A percentile compares a stretch with the other conserved stretches of the same genome.
These are phyloP conservation scores for Spencermartinsiella ligniputridi DNA, from an alignment of 1,139 yeast genomes.

Conservation along the genomic window DNA sequence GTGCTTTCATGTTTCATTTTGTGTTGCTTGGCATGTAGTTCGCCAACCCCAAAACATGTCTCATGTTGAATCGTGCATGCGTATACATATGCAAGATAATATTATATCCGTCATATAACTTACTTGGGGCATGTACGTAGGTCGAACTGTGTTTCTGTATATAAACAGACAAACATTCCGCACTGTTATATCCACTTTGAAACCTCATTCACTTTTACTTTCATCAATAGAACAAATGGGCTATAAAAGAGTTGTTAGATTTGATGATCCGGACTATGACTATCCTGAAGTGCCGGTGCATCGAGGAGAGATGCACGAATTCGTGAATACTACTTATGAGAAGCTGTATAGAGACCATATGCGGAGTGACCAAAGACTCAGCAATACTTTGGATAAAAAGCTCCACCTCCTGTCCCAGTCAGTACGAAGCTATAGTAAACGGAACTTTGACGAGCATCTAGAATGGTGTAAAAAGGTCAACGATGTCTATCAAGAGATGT, in stretches of 20 bases:
- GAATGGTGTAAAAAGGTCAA: constrained; percentile 1
- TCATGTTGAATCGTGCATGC: no score
- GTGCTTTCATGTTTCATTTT: no score
- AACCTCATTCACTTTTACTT: not conserved
- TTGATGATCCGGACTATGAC: constrained; percentile 1
- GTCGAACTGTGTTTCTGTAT: no score
- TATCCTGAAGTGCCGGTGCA: not conserved
- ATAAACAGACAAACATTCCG: no score
- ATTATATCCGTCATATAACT: no score
- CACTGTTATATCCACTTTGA: no score
- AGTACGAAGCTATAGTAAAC: constrained; percentile 18
- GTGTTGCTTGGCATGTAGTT: no score
- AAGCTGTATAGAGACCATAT: not conserved
- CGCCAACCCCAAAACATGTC: no score
- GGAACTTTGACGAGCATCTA: constrained; percentile 16
- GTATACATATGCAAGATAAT: no score
- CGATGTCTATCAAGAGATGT: constrained; percentile 1
- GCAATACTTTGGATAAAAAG: not conserved
- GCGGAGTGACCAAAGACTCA: not conserved
- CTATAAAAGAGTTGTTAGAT: not conserved
- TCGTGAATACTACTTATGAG: not conserved
- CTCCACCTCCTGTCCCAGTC: not conserved
- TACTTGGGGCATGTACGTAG: no score
- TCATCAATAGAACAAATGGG: not conserved
- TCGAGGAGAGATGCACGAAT: not conserved